Evolutionary conservation across 768 basidiomycete species (phyloP).

Genomic region (Punctularia strigosozonata): DNA sequence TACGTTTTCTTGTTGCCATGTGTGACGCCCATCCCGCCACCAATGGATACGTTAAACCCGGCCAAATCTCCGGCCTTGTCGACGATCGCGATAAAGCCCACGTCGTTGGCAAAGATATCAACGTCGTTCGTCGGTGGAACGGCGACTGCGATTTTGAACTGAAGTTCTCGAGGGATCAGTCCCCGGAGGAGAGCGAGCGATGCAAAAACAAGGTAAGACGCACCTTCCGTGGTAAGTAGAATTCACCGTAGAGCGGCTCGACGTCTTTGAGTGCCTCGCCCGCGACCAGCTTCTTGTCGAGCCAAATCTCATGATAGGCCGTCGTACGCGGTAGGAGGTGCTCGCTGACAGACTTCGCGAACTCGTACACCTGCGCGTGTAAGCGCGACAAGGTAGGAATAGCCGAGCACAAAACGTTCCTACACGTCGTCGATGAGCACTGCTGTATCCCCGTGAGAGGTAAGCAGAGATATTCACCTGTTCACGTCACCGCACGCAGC

Average conservation of each 20-base stretch:
- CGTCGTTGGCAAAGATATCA: constrained; percentile 90
- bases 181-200: neutral
- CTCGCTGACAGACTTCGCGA: constrained; percentile 73
- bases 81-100: constrained; percentile 94
- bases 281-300: constrained; percentile 92
- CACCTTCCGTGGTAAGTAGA: constrained; percentile 95
- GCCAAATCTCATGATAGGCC: constrained; percentile 98
- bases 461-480: constrained; percentile 34
- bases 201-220: constrained; percentile 9
- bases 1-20: constrained; percentile 99
- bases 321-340: constrained; percentile 82
- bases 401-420: constrained; percentile 85
- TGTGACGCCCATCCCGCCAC: constrained; percentile 99
- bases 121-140: constrained; percentile 96
- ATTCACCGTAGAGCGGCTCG: constrained; percentile 95
- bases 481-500: constrained; percentile 99
- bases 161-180: constrained; percentile 7
- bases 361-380: constrained; percentile 74
- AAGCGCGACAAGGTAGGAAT: constrained; percentile 84
- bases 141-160: constrained; percentile 97
- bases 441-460: neutral
- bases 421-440: constrained; percentile 16
- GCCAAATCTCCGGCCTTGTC: constrained; percentile 61
- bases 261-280: constrained; percentile 91
- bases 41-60: constrained; percentile 90